These are phyloP conservation scores for Cercospora sesami DNA, from an alignment of 2,329 filamentous ascomycete species.

Conservation along the genomic window DNA sequence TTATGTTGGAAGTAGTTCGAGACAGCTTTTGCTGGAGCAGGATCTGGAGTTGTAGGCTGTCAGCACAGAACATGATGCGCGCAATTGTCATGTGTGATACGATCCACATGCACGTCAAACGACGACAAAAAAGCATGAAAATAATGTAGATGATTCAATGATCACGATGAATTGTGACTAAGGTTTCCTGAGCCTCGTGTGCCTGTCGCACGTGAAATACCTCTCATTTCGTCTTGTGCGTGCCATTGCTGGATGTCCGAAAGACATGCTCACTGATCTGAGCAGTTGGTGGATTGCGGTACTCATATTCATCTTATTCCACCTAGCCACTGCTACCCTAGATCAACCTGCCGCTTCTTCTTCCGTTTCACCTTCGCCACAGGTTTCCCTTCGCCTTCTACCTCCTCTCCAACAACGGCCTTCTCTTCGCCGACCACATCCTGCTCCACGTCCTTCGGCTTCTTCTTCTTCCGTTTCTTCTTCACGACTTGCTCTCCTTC, in stretches of 20 bases:
- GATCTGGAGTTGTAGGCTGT: conserved; percentile 7
- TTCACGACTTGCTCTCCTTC: conserved; percentile 27
- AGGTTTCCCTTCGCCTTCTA: not conserved
- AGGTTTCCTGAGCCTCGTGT: not conserved
- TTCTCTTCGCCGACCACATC: conserved; percentile 14
- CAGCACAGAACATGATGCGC: not conserved
- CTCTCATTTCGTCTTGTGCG: not conserved
- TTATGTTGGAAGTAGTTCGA: conserved; percentile 35
- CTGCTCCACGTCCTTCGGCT: conserved; percentile 10
- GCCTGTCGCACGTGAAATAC: not conserved
- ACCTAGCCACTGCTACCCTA: not conserved
- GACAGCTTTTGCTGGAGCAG: conserved; percentile 26
- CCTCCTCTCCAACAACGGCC: not conserved
- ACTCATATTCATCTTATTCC: not conserved
- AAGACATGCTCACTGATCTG: not conserved
- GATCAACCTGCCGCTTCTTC: conserved; percentile 10
- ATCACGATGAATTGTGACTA: not conserved
- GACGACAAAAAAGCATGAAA: not conserved
- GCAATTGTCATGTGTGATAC: not conserved
- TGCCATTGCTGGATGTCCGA: not conserved
- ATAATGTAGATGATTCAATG: not conserved
- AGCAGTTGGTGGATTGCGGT: not conserved
- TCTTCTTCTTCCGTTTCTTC: conserved; percentile 30
- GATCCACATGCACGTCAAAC: not conserved
- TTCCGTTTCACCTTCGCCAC: conserved; percentile 10